Base-by-base conservation (phyloP, 208 protist genomes). In the Trypanosoma avium region DNA sequence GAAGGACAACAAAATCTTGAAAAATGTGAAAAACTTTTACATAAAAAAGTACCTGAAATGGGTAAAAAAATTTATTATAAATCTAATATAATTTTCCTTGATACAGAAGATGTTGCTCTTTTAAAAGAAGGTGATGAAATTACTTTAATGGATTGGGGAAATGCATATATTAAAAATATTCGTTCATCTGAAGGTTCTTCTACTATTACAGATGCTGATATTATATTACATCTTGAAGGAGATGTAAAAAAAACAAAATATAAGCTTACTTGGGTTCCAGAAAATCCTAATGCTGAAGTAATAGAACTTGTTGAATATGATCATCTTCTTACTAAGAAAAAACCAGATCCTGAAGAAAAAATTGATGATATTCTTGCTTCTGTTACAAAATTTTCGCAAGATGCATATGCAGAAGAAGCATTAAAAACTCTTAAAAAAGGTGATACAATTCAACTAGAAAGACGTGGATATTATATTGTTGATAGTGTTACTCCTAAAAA, bases 101-200 rank as follows among this genome's bases (percentile, higher is more conserved):
- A 99, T 72, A 67, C 71, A 13, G 88, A 97, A 55, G 98, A 99
- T 73, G 96, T 97, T 13, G 79, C 68, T 4, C 69, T 88, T 46
- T 38, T 98, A 45, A 86, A 94, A 46, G 92, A 94, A 0, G 92
- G 90, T 50, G 98, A 98, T 24, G 97, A 99, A 73, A 85, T 99
- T 49, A 99, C 98, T 5, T 83, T 99, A 29, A 99, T 99, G 97
- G 84, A 97, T 73, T 99, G 97, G 98, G 97, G 98, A 68, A 99
- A 99, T 79, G 88, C 88, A 6, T 94, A 94, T 49, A 77, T 92
- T 30, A 82, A 84, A 50, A 77, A 90, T 57, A 92, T 96, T 54
- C 79, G 90, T 56, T 64, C 61, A 9, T 59, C 70, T 40, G 67
- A 60, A 32, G 61, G 70, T 19, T 69, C 67, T 40, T 75, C 57